Evolutionary conservation across 352 stramenopile species (phyloP), one percentile per base, ranked within the genome.

Genomic region (Globisporangium rhizosaccharum): DNA sequence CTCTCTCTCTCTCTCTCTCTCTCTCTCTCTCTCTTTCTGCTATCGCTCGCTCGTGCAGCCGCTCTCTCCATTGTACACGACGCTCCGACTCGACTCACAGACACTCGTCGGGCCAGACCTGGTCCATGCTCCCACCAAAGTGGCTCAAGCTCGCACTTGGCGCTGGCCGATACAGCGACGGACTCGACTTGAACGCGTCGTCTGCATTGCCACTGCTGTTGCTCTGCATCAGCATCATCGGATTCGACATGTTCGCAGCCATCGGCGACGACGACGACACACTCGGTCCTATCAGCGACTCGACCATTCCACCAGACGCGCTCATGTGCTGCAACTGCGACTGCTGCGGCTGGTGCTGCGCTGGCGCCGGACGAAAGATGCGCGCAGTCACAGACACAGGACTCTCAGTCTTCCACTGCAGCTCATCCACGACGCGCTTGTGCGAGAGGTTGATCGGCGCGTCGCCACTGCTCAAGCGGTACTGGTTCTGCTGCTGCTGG

Each of bases 341-440:
- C 42, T 56, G 42, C 23, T 50, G 23, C 23, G 23, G 23, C 23
- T 23, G 23, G 0, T 23, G 39, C 45, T 62, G 71, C 2, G 55
- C 33, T 28, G 70, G 65, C 48, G 69, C 63, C 4, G 68, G 64
- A 17, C 74, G 76, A 57, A 82, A 87, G 48, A 87, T 82, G 14
- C 70, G 72, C n/a, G 76, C 72, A 53, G 72, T 73, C 25, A 87
- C 76, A 9, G 76, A 87, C 57, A 87, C 76, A 45, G 76, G 76
- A 48, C 76, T 87, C 36, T 87, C 74, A 25, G 74, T 82, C 59
- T 82, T 82, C 76, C 76, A 87, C 59, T 84, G 76, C 20, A 83
- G 66, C 37, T 76, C 76, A 46, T 87, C 76, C 10, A 77, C 62
- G 14, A 87, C 62, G 28, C 76, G 76, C 70, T 87, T 87, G 66